Evolutionary conservation across 495 filamentous ascomycete genomes (phyloP).

Genomic region (Schizothecium vesticola): DNA sequence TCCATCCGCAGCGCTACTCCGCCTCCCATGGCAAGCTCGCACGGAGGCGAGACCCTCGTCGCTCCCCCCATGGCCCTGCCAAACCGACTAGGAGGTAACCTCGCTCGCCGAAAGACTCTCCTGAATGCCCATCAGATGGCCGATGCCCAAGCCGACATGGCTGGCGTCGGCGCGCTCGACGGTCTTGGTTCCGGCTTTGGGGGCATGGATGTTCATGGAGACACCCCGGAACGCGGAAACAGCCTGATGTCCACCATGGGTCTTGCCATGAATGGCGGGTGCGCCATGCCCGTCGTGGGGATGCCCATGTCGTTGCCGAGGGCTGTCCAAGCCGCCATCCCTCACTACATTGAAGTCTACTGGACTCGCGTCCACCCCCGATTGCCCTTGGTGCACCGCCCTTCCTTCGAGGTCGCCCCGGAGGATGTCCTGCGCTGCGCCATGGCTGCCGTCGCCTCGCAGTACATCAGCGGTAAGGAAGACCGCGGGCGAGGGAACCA

Average conservation of each 20-base stretch:
- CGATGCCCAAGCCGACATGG: slow-evolving; percentile 11
- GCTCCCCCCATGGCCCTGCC: slow-evolving; percentile 24
- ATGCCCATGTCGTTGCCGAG: slow-evolving; percentile 30
- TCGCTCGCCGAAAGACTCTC: not conserved
- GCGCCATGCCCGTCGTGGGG: slow-evolving; percentile 22
- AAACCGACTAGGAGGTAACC: slow-evolving; percentile 8
- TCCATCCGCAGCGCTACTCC: slow-evolving; percentile 41
- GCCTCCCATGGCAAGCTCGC: slow-evolving; percentile 37
- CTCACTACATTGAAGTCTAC: slow-evolving; percentile 42
- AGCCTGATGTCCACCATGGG: slow-evolving; percentile 27
- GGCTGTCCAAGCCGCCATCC: slow-evolving; percentile 28
- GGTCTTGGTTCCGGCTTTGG: slow-evolving; percentile 14
- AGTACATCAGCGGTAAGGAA: slow-evolving; percentile 39
- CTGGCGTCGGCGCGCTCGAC: slow-evolving; percentile 13
- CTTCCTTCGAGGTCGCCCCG: slow-evolving; percentile 30
- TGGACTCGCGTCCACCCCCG: slow-evolving; percentile 39
- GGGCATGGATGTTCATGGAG: slow-evolving; percentile 4
- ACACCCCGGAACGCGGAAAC: slow-evolving; percentile 12
- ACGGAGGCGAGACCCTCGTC: slow-evolving; percentile 35
- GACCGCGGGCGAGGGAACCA: slow-evolving; percentile 41
- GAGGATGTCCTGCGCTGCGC: slow-evolving; percentile 41
- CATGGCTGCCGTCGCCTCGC: slow-evolving; percentile 46
- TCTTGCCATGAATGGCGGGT: slow-evolving; percentile 20
- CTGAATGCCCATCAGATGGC: slow-evolving; percentile 15
- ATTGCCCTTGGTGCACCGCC: slow-evolving; percentile 41